A percentile compares a stretch with the other conserved stretches of the same genome.
Evolutionary conservation across 805 yeast genomes (phyloP).

Genomic region (Zygosaccharomyces lentus): DNA sequence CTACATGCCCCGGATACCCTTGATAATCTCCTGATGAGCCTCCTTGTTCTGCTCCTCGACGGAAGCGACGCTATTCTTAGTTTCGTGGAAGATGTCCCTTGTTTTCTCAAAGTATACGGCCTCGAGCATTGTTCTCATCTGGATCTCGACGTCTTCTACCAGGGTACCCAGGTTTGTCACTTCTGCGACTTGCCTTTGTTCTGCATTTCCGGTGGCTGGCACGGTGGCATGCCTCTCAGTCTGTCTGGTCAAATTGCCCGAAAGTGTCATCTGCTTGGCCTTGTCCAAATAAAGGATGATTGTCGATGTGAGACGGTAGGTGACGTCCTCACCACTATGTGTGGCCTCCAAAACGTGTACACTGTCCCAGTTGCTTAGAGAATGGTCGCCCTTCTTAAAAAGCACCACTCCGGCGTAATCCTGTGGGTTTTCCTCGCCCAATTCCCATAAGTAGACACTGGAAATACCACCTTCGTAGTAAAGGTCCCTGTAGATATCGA

Average conservation of each 20-base stretch:
- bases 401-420: constrained; percentile 86
- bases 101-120: constrained; percentile 96
- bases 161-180: constrained; percentile 79
- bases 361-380: constrained; percentile 76
- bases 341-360: constrained; percentile 85
- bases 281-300: constrained; percentile 68
- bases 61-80: constrained; percentile 40
- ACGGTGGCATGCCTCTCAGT: constrained; percentile 49
- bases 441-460: constrained; percentile 90
- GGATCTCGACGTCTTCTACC: constrained; percentile 84
- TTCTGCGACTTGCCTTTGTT: constrained; percentile 52
- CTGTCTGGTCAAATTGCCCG: constrained; percentile 88
- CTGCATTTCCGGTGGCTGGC: constrained; percentile 27
- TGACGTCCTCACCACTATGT: constrained; percentile 37
- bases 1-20: constrained; percentile 32
- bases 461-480: constrained; percentile 94
- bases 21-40: constrained; percentile 36
- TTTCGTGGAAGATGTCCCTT: constrained; percentile 74
- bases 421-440: constrained; percentile 46
- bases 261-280: constrained; percentile 45
- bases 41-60: constrained; percentile 24
- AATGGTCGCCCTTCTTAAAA: constrained; percentile 55
- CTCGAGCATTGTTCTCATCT: constrained; percentile 79
- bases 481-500: constrained; percentile 86
- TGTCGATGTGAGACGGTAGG: constrained; percentile 80